phyloP scores from a whole-genome alignment of 495 filamentous ascomycete genomes.

The Penicillium roqueforti region DNA sequence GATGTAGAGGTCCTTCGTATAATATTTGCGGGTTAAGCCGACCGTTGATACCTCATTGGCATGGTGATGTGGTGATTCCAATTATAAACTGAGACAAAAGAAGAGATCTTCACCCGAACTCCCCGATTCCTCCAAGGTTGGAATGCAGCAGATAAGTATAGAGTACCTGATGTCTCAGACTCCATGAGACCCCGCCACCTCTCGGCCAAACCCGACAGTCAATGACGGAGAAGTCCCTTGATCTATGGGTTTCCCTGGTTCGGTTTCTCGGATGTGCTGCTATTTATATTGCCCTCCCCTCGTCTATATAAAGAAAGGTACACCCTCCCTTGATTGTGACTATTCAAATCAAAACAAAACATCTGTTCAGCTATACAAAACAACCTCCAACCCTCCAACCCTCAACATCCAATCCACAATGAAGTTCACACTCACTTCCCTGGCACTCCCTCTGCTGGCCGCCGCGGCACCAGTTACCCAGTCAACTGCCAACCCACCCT shows the following conservation, averaged over 20 bases:
- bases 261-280: background rate
- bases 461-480: constrained; percentile 24
- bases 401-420: constrained; percentile 14
- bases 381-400: background rate
- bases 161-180: background rate
- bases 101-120: background rate
- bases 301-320: background rate
- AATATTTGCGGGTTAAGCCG: background rate
- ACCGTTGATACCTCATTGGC: background rate
- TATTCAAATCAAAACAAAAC: background rate
- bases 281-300: background rate
- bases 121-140: background rate
- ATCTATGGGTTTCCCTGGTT: background rate
- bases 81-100: background rate
- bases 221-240: background rate
- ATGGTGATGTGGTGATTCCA: background rate
- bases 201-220: constrained; percentile 4
- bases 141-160: background rate
- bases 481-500: constrained; percentile 19
- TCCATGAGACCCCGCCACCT: constrained; percentile 2
- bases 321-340: background rate
- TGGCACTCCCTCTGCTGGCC: constrained; percentile 30
- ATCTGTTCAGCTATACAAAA: background rate
- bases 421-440: constrained; percentile 28
- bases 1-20: background rate